A percentile compares a stretch with the other conserved stretches of the same genome.
phyloP scores from a whole-genome alignment of 192 early-diverging fungal genomes.

The Dimargaris verticillata region DNA sequence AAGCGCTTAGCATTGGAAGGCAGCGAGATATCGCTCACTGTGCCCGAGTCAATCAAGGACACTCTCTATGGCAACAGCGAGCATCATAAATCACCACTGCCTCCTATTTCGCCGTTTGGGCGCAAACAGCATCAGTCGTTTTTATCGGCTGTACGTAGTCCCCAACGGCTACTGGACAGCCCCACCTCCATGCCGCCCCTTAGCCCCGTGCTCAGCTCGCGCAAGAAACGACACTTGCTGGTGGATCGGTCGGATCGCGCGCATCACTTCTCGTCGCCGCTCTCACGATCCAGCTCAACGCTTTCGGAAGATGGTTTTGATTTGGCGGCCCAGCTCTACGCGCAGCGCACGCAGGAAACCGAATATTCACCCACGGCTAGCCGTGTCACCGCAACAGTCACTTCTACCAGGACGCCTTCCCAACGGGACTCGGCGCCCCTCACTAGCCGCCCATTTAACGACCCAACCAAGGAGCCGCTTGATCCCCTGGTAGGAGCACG shows the following conservation, averaged over 20 bases:
- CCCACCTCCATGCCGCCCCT: conserved; percentile 29
- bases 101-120: conserved; percentile 5
- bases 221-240: no score
- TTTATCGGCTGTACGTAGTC: not conserved
- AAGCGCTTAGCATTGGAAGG: not conserved
- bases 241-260: no score
- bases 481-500: no score
- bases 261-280: conserved; percentile 4
- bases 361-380: conserved; percentile 2
- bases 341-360: not conserved
- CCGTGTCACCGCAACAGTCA: not conserved
- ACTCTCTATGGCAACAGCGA: not conserved
- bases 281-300: not conserved
- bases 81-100: not conserved
- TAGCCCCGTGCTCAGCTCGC: conserved; percentile 31
- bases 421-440: no score
- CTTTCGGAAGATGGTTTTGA: not conserved
- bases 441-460: no score
- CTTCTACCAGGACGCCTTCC: no score
- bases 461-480: no score
- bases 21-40: not conserved
- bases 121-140: not conserved
- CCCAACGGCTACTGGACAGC: conserved; percentile 12
- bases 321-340: not conserved
- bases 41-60: no score